Base-by-base conservation (phyloP, 108 stramenopile species). In the Nitzschia palea region DNA sequence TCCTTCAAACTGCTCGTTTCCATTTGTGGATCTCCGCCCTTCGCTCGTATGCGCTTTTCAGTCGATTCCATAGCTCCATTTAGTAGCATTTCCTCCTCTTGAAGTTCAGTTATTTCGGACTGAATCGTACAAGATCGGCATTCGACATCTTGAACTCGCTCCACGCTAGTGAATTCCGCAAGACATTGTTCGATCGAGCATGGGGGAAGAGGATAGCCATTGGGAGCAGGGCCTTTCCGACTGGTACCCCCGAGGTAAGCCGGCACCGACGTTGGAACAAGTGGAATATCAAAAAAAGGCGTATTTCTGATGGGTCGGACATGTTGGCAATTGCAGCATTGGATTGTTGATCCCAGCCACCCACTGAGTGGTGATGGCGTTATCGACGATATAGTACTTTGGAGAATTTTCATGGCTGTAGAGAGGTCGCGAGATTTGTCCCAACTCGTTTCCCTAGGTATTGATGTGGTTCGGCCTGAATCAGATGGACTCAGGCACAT, bases 321-420 rank as follows among this genome's bases (percentile, higher is more conserved):
- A 52, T 90, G 84, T 28, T 70, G 45, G 61, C 92, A 93, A 17
- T 67, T 67, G 12, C 70, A 44, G 61, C 92, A 93, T 62, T 85
- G 84, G 12, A 93, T 72, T 6, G 84, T 81, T 20, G 92, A 93
- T 20, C 92, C 92, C 2, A 76, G 28, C 92, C 92, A 93, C 14
- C 92, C 87, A 62, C 77, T 76, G 22, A 93, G 67, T 6, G 92
- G 92, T 30, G 80, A 77, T 9, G 71, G 67, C 26, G 81, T 82
- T 51, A 72, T 78, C 44, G 74, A 58, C 15, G 81, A 82, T 22
- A 76, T 70, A 12, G 73, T 69, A 25, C 36, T 53, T 31, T 56
- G 27, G 48, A 65, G 47, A 53, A 44, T 62, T 36, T 42, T 59
- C 58, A 53, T 55, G 35, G 62, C 25, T 25, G 29, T 60, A 14